phyloP scores from a whole-genome alignment of 257 asterid species.

The Solanum pinnatisectum region DNA sequence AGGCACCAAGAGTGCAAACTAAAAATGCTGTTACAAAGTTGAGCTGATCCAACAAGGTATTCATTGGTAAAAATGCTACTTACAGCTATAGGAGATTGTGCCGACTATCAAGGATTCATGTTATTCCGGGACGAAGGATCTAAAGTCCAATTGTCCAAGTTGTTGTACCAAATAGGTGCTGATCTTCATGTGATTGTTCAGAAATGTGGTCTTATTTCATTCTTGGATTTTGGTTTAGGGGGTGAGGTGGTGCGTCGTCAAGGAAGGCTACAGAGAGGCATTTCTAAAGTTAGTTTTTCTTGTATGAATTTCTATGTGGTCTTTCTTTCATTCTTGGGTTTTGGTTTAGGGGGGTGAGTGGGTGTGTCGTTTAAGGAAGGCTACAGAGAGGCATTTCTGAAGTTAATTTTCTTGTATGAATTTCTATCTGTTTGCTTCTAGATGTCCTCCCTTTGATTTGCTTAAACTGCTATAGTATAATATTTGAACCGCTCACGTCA shows the following conservation, averaged over 20 bases:
- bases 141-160: neutral
- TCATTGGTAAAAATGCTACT: neutral
- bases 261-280: neutral
- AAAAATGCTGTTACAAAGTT: neutral
- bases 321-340: neutral
- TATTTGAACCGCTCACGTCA: conserved; percentile 1
- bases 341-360: neutral
- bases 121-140: neutral
- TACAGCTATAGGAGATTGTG: neutral
- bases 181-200: neutral
- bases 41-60: neutral
- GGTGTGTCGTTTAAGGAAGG: neutral
- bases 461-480: neutral
- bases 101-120: neutral
- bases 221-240: neutral
- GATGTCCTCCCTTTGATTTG: neutral
- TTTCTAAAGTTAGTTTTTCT: neutral
- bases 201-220: neutral
- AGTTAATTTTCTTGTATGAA: neutral
- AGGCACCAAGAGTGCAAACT: neutral
- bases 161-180: neutral
- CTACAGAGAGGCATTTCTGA: neutral
- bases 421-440: neutral
- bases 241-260: neutral
- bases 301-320: neutral